These are phyloP conservation scores for Nigrospora osmanthi DNA, from an alignment of 2,329 filamentous ascomycete species.

Conservation along the genomic window DNA sequence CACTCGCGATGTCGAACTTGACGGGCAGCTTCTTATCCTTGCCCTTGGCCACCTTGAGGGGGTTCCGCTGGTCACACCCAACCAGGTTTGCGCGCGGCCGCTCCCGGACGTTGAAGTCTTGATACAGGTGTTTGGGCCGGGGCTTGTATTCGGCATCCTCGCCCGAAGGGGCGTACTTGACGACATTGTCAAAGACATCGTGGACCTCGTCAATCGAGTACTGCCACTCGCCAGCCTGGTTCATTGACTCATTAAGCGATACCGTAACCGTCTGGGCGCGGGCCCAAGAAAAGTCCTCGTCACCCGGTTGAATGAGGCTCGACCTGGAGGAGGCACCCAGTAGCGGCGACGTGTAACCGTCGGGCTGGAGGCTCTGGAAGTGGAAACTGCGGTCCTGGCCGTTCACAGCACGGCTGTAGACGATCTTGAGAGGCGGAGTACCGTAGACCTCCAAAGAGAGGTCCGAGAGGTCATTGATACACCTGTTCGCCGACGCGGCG, in stretches of 20 bases:
- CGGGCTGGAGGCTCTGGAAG: constrained; percentile 88
- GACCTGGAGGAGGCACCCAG: constrained; percentile 51
- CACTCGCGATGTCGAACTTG: constrained; percentile 56
- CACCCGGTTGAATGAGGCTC: constrained; percentile 46
- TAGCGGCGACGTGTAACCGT: constrained; percentile 73
- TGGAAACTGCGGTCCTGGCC: constrained; percentile 76
- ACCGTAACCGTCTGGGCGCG: constrained; percentile 67
- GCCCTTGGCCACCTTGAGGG: constrained; percentile 77
- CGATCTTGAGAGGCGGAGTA: constrained; percentile 84
- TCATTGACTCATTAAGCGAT: constrained; percentile 84
- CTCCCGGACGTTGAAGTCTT: constrained; percentile 79
- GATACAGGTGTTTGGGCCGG: constrained; percentile 57
- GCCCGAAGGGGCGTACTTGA: constrained; percentile 59
- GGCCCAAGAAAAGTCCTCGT: constrained; percentile 74
- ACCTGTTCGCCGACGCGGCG: constrained; percentile 58
- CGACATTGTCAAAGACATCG: constrained; percentile 81
- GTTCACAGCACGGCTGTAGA: constrained; percentile 85
- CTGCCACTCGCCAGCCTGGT: constrained; percentile 70
- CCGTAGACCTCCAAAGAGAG: constrained; percentile 77
- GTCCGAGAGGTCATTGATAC: constrained; percentile 81
- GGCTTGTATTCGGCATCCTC: constrained; percentile 63
- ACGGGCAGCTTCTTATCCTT: constrained; percentile 62
- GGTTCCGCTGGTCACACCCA: constrained; percentile 72
- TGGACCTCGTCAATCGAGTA: constrained; percentile 89
- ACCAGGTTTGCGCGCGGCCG: constrained; percentile 65